These are phyloP conservation scores for Termitomyces sp. DNA, from an alignment of 768 basidiomycete genomes.

Conservation along the genomic window DNA sequence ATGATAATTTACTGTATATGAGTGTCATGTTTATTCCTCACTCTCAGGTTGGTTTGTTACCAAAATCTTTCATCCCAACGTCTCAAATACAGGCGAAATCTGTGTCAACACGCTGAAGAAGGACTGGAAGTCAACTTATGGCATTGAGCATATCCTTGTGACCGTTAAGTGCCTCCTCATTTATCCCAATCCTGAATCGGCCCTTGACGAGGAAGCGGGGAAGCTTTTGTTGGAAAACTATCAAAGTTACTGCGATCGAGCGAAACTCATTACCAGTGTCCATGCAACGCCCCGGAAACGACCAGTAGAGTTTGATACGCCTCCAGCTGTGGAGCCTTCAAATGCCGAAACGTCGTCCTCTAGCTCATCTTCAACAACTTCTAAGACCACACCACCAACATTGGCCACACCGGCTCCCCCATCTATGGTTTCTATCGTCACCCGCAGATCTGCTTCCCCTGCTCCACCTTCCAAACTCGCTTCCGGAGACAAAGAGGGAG, in stretches of 20 bases:
- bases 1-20: not conserved
- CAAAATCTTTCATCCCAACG: conserved; percentile 97
- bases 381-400: conserved; percentile 17
- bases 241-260: conserved; percentile 79
- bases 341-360: conserved; percentile 24
- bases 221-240: conserved; percentile 89
- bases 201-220: conserved; percentile 93
- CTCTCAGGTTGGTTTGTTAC: conserved; percentile 78
- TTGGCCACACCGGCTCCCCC: conserved; percentile 17
- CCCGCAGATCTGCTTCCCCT: conserved; percentile 40
- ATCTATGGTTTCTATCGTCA: conserved; percentile 29
- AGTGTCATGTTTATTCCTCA: conserved; percentile 4
- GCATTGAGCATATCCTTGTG: conserved; percentile 85
- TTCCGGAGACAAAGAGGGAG: conserved; percentile 33
- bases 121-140: conserved; percentile 91
- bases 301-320: conserved; percentile 65
- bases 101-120: conserved; percentile 98
- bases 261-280: conserved; percentile 83
- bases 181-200: conserved; percentile 95
- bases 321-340: conserved; percentile 27
- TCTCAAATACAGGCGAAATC: conserved; percentile 85
- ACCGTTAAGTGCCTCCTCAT: conserved; percentile 95
- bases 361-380: conserved; percentile 16
- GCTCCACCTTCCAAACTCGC: conserved; percentile 35
- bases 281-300: conserved; percentile 80